Evolutionary conservation across 2,329 filamentous ascomycete species (phyloP).

Genomic region (Aspergillus neoniger): DNA sequence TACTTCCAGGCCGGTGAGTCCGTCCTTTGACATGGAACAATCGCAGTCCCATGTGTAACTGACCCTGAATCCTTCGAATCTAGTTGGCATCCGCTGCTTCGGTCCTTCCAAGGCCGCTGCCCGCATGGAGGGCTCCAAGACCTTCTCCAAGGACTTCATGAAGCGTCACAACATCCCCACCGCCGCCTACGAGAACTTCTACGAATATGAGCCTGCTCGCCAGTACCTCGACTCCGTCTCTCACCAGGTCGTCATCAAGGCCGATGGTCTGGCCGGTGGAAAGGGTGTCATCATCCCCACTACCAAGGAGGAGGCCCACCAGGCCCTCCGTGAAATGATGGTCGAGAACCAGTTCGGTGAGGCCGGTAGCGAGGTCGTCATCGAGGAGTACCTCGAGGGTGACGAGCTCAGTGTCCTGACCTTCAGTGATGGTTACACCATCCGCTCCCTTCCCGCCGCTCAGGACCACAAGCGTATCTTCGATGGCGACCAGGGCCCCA

Average conservation of each 20-base stretch:
- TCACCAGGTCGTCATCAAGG: slow-evolving; percentile 89
- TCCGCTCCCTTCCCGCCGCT: slow-evolving; percentile 80
- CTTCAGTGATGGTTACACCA: slow-evolving; percentile 85
- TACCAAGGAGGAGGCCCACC: slow-evolving; percentile 77
- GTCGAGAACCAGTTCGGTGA: slow-evolving; percentile 79
- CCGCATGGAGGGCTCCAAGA: slow-evolving; percentile 92
- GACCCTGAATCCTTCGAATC: not conserved
- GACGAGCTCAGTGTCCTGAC: slow-evolving; percentile 90
- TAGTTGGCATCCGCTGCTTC: slow-evolving; percentile 75
- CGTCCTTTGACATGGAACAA: not conserved
- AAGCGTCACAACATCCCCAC: slow-evolving; percentile 85
- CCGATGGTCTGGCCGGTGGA: slow-evolving; percentile 84
- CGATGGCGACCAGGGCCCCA: slow-evolving; percentile 85
- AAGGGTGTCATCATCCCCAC: slow-evolving; percentile 92
- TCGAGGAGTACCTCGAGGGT: slow-evolving; percentile 89
- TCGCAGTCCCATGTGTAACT: not conserved
- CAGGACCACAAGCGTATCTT: slow-evolving; percentile 97
- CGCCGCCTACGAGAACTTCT: slow-evolving; percentile 87
- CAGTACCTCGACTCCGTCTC: slow-evolving; percentile 71
- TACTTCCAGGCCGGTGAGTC: slow-evolving; percentile 66
- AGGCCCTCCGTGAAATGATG: slow-evolving; percentile 88
- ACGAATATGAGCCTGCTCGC: slow-evolving; percentile 69
- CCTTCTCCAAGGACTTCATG: slow-evolving; percentile 98
- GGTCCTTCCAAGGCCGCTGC: slow-evolving; percentile 84
- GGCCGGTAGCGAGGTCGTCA: slow-evolving; percentile 87